Base-by-base conservation (phyloP, 164 flowering plant genomes). In the Kingdonia uniflora region DNA sequence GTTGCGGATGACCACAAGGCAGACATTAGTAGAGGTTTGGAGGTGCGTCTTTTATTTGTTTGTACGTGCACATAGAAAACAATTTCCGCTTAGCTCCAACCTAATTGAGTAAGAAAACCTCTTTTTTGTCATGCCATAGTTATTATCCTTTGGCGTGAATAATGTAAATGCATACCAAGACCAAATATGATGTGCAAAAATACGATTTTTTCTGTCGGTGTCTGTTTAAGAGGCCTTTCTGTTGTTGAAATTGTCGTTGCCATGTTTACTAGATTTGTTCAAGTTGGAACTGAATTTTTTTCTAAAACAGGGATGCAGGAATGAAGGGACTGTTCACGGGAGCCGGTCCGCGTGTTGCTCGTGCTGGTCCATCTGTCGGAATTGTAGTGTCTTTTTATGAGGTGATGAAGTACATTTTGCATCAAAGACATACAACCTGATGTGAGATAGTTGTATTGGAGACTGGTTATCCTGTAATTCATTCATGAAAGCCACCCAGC, bases 331-430 rank as follows among this genome's bases (percentile, higher is more conserved):
- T 92, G 19, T 92, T 92, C 35, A 79, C 80, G 1, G 99, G 96
- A 38, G 74, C 76, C 13, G 96, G 99, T 19, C 99, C 99, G 37
- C 85, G 99, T 19, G 81, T 92, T 59, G 96, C 66, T 13, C 95
- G 96, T 40, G 91, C 89, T 4, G 96, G 96, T n/a, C 99, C 96
- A 17, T 92, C 99, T 0, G 99, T 88, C 38, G 96, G 94, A 25
- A 92, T 88, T 38, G 95, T 92, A 14, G 76, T 92, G 55, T 92
- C 99, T 12, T 88, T 86, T 62, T 92, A 92, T 47, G 99, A 92
- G 66, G 95, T 84, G 10, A 89, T 84, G 54, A 92, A 92, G 59
- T 70, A 80, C 51, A 68, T 65, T 43, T 62, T 87, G 24, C 71
- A 83, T 65, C 68, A 71, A 42, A 74, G 64, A 24, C 62, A 63